phyloP scores from a whole-genome alignment of 176 grass and related monocot genomes.

The Pontederia crassipes region DNA sequence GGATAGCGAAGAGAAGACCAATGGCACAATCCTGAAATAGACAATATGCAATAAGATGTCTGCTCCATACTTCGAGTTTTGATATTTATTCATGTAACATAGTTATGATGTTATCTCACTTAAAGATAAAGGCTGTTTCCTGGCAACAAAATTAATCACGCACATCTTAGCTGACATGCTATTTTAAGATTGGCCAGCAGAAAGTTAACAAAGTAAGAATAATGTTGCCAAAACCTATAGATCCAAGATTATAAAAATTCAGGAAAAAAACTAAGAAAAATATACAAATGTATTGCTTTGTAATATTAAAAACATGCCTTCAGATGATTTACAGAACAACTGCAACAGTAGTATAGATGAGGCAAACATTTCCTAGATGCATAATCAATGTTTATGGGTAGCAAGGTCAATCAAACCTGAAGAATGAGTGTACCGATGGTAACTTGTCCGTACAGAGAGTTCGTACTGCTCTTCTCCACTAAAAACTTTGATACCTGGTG shows the following conservation, averaged over 20 bases:
- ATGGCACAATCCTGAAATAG: conserved; percentile 93
- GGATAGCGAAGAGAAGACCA: conserved; percentile 87
- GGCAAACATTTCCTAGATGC: neutral
- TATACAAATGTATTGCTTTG: no score
- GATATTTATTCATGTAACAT: neutral
- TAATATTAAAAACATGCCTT: no score
- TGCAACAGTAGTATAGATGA: neutral
- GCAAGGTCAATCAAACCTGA: conserved; percentile 7
- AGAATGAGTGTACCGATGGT: conserved; percentile 45
- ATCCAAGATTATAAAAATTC: no score
- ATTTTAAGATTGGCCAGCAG: no score
- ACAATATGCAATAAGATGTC: conserved; percentile 5
- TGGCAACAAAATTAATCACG: no score
- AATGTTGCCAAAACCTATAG: no score
- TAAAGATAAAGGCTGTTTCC: no score
- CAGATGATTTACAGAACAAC: neutral
- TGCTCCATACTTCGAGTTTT: neutral
- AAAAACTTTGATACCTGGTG: conserved; percentile 88
- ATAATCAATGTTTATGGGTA: neutral
- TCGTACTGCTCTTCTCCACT: conserved; percentile 74
- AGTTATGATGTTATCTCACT: neutral
- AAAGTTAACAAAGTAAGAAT: no score
- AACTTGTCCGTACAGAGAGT: conserved; percentile 95
- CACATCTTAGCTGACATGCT: no score
- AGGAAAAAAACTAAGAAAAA: no score